Conservation (phyloP, 192 early-diverging fungal species). For the Backusella parvicylindrica region DNA sequence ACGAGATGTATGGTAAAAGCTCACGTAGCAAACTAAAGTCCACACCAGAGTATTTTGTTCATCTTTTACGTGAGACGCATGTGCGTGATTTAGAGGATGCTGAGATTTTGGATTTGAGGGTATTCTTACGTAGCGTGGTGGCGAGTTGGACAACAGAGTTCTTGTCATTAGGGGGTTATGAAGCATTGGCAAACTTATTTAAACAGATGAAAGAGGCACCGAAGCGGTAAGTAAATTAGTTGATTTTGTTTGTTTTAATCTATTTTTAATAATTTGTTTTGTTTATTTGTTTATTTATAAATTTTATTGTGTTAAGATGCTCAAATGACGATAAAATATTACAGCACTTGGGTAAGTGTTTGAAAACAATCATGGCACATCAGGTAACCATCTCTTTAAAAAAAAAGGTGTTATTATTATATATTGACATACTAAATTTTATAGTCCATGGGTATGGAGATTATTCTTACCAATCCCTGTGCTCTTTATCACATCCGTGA, state of each 20-base stretch:
- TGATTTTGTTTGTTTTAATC: not conserved
- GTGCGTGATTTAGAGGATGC: slow-evolving; percentile 28
- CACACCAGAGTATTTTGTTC: slow-evolving; percentile 25
- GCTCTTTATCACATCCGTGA: slow-evolving; percentile 30
- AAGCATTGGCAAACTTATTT: slow-evolving; percentile 22
- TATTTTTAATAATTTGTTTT: not conserved
- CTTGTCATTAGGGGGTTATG: slow-evolving; percentile 26
- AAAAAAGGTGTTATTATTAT: not conserved
- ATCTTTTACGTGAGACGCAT: slow-evolving; percentile 2
- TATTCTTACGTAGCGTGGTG: slow-evolving; percentile 25
- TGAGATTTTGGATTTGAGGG: slow-evolving; percentile 25
- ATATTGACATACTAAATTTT: not conserved
- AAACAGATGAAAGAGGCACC: slow-evolving; percentile 32
- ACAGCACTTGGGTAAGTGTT: slow-evolving; percentile 34
- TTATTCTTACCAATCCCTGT: slow-evolving; percentile 27
- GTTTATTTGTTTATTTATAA: not conserved
- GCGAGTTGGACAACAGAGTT: slow-evolving; percentile 37
- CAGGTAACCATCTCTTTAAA: slow-evolving; percentile 23
- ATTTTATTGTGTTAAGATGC: not conserved
- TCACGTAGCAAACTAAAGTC: slow-evolving; percentile 1
- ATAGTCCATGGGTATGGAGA: slow-evolving; percentile 25
- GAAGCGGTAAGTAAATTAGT: slow-evolving; percentile 19
- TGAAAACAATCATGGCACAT: slow-evolving; percentile 36
- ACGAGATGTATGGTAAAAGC: not conserved
- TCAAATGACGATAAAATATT: slow-evolving; percentile 31